These are phyloP conservation scores for Botrytis porri DNA, from an alignment of 2,329 filamentous ascomycete genomes.

Conservation along the genomic window DNA sequence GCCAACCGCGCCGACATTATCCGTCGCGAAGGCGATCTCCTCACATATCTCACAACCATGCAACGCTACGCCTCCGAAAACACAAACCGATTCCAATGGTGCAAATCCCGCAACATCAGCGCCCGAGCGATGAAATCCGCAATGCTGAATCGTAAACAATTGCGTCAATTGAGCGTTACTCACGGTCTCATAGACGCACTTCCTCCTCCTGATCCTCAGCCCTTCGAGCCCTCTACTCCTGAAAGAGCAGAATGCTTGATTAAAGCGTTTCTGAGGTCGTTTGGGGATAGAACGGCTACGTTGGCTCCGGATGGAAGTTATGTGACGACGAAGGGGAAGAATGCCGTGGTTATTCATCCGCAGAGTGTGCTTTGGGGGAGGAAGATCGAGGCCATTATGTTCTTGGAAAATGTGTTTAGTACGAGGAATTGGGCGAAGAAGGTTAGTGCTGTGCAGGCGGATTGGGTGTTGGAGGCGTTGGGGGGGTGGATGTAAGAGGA, in stretches of 20 bases:
- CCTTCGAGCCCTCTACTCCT: conserved; percentile 53
- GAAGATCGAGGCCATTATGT: conserved; percentile 66
- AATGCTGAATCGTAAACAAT: conserved; percentile 59
- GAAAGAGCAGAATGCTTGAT: conserved; percentile 54
- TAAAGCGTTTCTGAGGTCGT: conserved; percentile 61
- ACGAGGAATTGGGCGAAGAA: conserved; percentile 66
- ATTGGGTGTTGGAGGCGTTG: conserved; percentile 49
- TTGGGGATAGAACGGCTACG: conserved; percentile 58
- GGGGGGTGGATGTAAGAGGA: conserved; percentile 2
- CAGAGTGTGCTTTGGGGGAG: conserved; percentile 60
- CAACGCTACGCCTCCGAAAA: conserved; percentile 59
- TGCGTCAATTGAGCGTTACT: conserved; percentile 54
- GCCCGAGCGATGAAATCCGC: conserved; percentile 61
- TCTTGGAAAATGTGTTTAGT: conserved; percentile 64
- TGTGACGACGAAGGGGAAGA: conserved; percentile 57
- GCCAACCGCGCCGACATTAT: conserved; percentile 54
- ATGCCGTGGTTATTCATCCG: conserved; percentile 60
- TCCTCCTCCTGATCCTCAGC: conserved; percentile 51
- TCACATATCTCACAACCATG: conserved; percentile 62
- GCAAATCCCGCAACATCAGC: conserved; percentile 55
- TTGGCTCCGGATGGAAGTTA: conserved; percentile 60
- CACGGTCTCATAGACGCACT: conserved; percentile 46
- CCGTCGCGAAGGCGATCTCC: conserved; percentile 61
- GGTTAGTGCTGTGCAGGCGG: conserved; percentile 58
- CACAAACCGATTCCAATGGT: conserved; percentile 52